Percentiles rank a stretch among this genome's conserved stretches.
These are phyloP conservation scores for Xylaria sp. DNA, from an alignment of 2,329 filamentous ascomycete species.

Conservation along the genomic window DNA sequence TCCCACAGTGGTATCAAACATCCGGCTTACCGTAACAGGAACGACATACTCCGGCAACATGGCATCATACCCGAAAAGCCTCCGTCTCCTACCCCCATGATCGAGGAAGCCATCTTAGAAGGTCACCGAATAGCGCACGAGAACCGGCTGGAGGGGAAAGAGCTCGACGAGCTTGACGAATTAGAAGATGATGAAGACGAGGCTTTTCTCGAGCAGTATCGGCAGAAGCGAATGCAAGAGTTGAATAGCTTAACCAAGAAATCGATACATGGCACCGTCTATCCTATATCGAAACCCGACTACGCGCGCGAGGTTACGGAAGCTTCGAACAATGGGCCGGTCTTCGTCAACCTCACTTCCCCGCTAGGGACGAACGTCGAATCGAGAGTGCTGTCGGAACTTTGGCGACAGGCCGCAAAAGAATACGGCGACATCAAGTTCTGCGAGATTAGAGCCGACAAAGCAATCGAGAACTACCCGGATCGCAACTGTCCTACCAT, in stretches of 20 bases:
- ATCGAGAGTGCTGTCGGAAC: slow-evolving; percentile 77
- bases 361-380: slow-evolving; percentile 79
- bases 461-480: slow-evolving; percentile 96
- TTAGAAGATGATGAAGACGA: slow-evolving; percentile 97
- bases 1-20: not conserved
- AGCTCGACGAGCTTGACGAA: slow-evolving; percentile 89
- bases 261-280: slow-evolving; percentile 85
- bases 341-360: slow-evolving; percentile 82
- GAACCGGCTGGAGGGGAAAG: slow-evolving; percentile 90
- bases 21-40: slow-evolving; percentile 59
- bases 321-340: slow-evolving; percentile 69
- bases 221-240: slow-evolving; percentile 85
- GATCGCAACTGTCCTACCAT: slow-evolving; percentile 95
- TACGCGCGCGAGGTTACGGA: slow-evolving; percentile 92
- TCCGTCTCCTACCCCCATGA: slow-evolving; percentile 91
- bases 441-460: slow-evolving; percentile 87
- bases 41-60: slow-evolving; percentile 96
- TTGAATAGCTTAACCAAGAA: slow-evolving; percentile 74
- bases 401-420: slow-evolving; percentile 81
- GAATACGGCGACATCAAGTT: slow-evolving; percentile 97
- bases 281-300: slow-evolving; percentile 91
- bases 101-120: slow-evolving; percentile 89
- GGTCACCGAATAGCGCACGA: slow-evolving; percentile 84
- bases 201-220: slow-evolving; percentile 83
- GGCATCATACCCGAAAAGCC: slow-evolving; percentile 97